These are phyloP conservation scores for Phyllosticta ampelicida DNA, from an alignment of 2,329 filamentous ascomycete species.

Conservation along the genomic window DNA sequence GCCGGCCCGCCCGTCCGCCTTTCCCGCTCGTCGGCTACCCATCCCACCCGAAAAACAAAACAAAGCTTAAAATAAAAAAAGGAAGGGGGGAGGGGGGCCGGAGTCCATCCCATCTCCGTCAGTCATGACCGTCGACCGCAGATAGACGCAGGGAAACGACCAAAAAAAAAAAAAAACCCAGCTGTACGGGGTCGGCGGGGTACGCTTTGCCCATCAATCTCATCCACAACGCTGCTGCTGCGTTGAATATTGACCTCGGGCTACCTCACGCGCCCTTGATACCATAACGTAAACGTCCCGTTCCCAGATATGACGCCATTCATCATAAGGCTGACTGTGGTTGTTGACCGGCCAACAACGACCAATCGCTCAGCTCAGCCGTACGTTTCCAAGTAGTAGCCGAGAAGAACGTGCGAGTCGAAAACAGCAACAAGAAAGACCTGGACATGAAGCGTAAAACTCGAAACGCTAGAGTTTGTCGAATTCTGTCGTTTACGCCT, in stretches of 20 bases:
- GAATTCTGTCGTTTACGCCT: constrained; percentile 11
- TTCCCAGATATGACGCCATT: background rate
- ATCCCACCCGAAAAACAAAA: no score
- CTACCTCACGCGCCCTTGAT: background rate
- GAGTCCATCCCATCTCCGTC: no score
- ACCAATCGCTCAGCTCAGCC: background rate
- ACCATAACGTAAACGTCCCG: background rate
- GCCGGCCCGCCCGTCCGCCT: no score
- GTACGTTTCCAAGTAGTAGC: background rate
- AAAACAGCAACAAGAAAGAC: background rate
- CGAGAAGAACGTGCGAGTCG: background rate
- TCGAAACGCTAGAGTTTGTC: background rate
- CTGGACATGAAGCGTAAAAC: background rate
- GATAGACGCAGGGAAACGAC: no score
- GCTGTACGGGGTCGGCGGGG: no score
- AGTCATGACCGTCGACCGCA: no score
- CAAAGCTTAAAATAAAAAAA: no score
- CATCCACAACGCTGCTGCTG: background rate
- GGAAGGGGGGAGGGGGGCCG: no score
- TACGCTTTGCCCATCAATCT: no score
- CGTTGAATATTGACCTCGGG: background rate
- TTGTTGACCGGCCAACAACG: background rate
- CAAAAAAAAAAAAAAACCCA: no score
- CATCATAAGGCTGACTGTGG: background rate
- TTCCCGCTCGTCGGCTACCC: background rate